Evolutionary conservation across 2,329 filamentous ascomycete genomes (phyloP), one percentile per base, ranked within the genome.

Genomic region (Fusarium albidum): DNA sequence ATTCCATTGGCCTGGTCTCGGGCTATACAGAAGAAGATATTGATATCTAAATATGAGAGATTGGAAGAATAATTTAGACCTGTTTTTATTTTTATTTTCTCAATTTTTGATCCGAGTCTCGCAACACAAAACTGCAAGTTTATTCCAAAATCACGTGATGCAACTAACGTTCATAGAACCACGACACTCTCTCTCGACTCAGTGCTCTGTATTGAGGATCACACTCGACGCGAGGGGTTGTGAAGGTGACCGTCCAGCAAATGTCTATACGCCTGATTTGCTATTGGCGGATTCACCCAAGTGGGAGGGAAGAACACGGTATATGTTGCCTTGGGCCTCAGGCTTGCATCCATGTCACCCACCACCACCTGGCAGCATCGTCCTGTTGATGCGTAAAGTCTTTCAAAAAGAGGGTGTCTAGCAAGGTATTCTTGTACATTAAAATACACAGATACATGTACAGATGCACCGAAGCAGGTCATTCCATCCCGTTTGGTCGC

Each of bases 391-490:
- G 40, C 32, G 25, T 32, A 44, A 37, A 47, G 31, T 44, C 26
- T 39, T 59, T 44, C 46, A 52, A 52, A 44, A 56, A 56, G 54
- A 45, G 29, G 25, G 46, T 57, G 52, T 48, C 7, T 38, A 52
- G 44, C 55, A n/a, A n/a, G n/a, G n/a, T 49, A 51, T 60, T 63
- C 59, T 64, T 53, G 59, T 64, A 69, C 59, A 64, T 70, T 70
- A 53, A 66, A 71, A 68, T 71, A 73, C 69, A 71, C 52, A 52
- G 40, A 57, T 67, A 63, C 58, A 70, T 69, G 62, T 70, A 73
- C 65, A 70, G 56, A 41, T 52, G 63, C 54, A 42, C 41, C 51
- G 54, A 42, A 55, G 56, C 52, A 63, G 44, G 49, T 51, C 39
- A 50, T 59, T 59, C 54, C 54, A 55, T 54, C 46, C 50, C 51